Evolutionary conservation across 495 filamentous ascomycete genomes (phyloP).

Genomic region (Oidiodendron maius): DNA sequence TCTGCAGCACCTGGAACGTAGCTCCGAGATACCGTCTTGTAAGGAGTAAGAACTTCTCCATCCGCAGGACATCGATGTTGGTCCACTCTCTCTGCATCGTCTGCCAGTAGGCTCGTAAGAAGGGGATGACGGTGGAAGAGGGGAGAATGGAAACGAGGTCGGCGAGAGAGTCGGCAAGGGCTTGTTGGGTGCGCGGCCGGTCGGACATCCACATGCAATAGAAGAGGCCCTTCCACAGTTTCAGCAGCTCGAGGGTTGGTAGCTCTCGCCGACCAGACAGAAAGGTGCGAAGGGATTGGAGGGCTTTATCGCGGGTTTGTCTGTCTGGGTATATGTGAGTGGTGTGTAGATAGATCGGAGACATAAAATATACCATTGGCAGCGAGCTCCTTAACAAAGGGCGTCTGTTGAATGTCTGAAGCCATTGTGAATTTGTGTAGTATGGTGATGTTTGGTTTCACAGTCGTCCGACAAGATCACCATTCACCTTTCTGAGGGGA

Average conservation of each 20-base stretch:
- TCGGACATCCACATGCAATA: constrained; percentile 97
- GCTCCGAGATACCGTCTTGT: constrained; percentile 70
- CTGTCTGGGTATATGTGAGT: constrained; percentile 50
- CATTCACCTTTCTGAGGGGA: not conserved
- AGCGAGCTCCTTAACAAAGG: constrained; percentile 70
- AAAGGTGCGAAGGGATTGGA: constrained; percentile 73
- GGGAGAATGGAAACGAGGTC: constrained; percentile 62
- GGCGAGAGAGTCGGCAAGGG: constrained; percentile 71
- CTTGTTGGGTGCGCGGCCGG: constrained; percentile 80
- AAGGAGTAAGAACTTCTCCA: constrained; percentile 90
- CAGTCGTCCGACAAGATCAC: not conserved
- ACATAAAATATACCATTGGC: constrained; percentile 54
- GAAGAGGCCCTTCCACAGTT: constrained; percentile 96
- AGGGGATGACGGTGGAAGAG: constrained; percentile 53
- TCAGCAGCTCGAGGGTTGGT: constrained; percentile 69
- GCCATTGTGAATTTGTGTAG: constrained; percentile 5
- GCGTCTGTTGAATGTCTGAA: constrained; percentile 49
- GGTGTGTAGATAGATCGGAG: not conserved
- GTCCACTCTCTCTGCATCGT: constrained; percentile 81
- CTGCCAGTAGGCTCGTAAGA: constrained; percentile 78
- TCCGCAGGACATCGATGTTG: constrained; percentile 74
- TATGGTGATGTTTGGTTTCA: not conserved
- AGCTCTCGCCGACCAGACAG: constrained; percentile 63
- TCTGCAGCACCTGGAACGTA: constrained; percentile 51
- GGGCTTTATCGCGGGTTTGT: constrained; percentile 72